phyloP scores from a whole-genome alignment of 495 filamentous ascomycete species.

The Lichenothelia convexa region DNA sequence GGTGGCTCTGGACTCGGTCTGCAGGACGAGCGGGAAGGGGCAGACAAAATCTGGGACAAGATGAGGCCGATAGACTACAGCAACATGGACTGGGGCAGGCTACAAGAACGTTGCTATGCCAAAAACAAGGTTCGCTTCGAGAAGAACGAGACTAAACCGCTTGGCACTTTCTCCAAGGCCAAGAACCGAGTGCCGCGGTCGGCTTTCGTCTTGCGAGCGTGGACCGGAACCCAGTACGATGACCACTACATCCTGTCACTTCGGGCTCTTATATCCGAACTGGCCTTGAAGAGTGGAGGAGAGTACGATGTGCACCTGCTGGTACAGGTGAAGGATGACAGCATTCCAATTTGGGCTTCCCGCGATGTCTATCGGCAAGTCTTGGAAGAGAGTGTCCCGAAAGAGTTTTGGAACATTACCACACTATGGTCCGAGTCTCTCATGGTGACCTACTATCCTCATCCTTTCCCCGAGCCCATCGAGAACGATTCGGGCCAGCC shows the following conservation, averaged over 20 bases:
- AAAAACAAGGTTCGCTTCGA: constrained; percentile 24
- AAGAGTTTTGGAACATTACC: constrained; percentile 35
- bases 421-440: constrained; percentile 36
- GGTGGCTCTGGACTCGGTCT: constrained; percentile 20
- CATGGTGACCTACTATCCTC: constrained; percentile 27
- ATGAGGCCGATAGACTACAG: constrained; percentile 20
- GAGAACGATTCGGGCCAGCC: constrained; percentile 17
- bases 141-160: constrained; percentile 5
- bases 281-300: constrained; percentile 33
- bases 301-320: constrained; percentile 42
- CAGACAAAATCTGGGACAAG: constrained; percentile 17
- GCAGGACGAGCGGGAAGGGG: constrained; percentile 16
- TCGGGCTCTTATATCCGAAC: constrained; percentile 37
- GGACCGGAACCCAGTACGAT: constrained; percentile 21
- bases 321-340: constrained; percentile 37
- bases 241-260: constrained; percentile 24
- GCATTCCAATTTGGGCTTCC: constrained; percentile 32
- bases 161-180: background rate
- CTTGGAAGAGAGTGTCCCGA: constrained; percentile 30
- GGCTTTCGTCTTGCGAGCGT: constrained; percentile 24
- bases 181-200: constrained; percentile 19
- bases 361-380: constrained; percentile 30
- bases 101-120: constrained; percentile 21
- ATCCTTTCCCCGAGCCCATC: constrained; percentile 23
- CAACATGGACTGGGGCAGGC: constrained; percentile 18